These are phyloP conservation scores for Excoecaria cochinchinensis DNA, from an alignment of 345 rosid genomes.

Conservation along the genomic window DNA sequence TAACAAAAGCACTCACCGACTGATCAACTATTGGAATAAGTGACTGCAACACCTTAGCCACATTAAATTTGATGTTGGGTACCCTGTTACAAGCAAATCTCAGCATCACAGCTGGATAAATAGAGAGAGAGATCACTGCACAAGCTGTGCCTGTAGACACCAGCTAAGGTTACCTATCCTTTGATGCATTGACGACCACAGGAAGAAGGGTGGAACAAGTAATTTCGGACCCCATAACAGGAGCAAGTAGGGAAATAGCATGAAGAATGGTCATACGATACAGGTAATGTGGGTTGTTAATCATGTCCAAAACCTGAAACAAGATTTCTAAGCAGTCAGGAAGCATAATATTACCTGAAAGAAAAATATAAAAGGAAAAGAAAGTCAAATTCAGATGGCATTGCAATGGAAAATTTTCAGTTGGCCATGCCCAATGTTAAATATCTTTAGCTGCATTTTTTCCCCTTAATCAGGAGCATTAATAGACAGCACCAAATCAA, in stretches of 20 bases:
- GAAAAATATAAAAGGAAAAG: neutral
- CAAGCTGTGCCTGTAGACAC: neutral
- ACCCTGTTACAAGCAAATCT: slow-evolving; percentile 52
- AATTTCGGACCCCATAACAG: slow-evolving; percentile 87
- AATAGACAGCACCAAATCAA: no score
- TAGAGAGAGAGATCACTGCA: neutral
- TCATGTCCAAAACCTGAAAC: slow-evolving; percentile 75
- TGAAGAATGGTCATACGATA: slow-evolving; percentile 86
- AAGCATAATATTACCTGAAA: neutral
- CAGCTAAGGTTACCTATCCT: slow-evolving; percentile 65
- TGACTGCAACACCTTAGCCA: slow-evolving; percentile 91
- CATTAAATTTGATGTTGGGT: slow-evolving; percentile 94
- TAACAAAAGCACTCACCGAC: slow-evolving; percentile 48
- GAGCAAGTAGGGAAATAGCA: slow-evolving; percentile 78
- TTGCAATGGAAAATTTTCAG: neutral
- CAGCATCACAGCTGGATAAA: neutral
- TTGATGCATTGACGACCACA: slow-evolving; percentile 63
- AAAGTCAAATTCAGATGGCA: neutral
- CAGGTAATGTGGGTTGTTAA: slow-evolving; percentile 70
- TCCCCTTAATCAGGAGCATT: no score
- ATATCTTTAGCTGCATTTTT: no score
- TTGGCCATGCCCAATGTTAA: no score
- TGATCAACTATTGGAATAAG: slow-evolving; percentile 81
- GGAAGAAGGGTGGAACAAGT: slow-evolving; percentile 84
- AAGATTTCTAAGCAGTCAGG: slow-evolving; percentile 4